phyloP scores from a whole-genome alignment of 176 grass and related monocot genomes.

The Tillandsia leiboldiana region DNA sequence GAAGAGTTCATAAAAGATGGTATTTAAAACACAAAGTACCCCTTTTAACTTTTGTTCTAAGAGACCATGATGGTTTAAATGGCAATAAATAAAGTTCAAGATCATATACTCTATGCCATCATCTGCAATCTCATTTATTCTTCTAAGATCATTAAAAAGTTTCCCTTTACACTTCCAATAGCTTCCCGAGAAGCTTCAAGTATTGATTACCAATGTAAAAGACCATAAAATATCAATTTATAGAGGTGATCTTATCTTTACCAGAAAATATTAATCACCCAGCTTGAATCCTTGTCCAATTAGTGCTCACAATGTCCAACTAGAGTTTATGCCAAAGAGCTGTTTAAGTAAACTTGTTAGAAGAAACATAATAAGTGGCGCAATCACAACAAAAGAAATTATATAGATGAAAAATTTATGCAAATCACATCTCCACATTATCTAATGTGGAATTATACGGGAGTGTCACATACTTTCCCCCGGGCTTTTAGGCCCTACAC shows the following conservation, averaged over 20 bases:
- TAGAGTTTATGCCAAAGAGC: too few species aligned
- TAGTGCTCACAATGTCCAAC: too few species aligned
- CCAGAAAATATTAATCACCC: too few species aligned
- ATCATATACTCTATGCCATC: constrained; percentile 28
- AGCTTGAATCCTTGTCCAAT: too few species aligned
- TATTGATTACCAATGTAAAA: background rate
- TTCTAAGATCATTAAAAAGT: background rate
- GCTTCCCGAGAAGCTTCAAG: background rate
- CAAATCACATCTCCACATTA: too few species aligned
- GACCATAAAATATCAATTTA: background rate
- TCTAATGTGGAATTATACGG: too few species aligned
- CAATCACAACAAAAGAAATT: too few species aligned
- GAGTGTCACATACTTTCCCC: too few species aligned
- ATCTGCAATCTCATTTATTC: constrained; percentile 23
- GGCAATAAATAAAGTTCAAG: constrained; percentile 31
- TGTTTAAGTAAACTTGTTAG: too few species aligned
- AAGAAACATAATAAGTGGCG: too few species aligned
- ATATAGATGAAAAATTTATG: too few species aligned
- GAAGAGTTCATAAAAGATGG: constrained; percentile 35
- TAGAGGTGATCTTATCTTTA: background rate
- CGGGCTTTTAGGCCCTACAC: too few species aligned
- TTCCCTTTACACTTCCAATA: background rate
- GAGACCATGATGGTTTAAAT: constrained; percentile 27
- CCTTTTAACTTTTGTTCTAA: background rate
- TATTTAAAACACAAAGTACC: constrained; percentile 22